phyloP scores from a whole-genome alignment of 768 basidiomycete genomes.

The Hortiboletus flavorubellus region DNA sequence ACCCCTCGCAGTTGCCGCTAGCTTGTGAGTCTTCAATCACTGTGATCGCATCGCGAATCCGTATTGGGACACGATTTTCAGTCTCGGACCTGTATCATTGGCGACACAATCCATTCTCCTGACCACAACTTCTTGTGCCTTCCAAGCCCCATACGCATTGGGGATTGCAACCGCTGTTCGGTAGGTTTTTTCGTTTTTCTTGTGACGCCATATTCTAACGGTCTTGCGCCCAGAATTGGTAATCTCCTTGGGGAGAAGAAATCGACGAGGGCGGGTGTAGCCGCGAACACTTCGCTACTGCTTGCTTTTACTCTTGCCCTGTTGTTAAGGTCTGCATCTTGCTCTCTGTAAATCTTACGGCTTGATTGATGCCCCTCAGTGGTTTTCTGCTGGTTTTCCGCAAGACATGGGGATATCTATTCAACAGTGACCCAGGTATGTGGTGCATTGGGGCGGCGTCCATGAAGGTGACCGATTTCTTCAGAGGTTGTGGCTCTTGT shows the following conservation, averaged over 20 bases:
- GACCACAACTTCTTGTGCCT: not conserved
- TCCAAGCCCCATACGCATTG: no score
- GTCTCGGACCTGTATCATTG: not conserved
- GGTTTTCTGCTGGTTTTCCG: no score
- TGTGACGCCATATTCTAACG: not conserved
- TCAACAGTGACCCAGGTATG: not conserved
- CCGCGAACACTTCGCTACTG: no score
- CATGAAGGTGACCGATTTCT: not conserved
- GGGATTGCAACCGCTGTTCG: not conserved
- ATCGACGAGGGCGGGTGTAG: not conserved
- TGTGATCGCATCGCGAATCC: no score
- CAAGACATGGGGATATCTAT: not conserved
- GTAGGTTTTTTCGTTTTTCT: not conserved
- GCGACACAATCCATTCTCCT: not conserved
- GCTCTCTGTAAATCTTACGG: no score
- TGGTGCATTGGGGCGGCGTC: no score
- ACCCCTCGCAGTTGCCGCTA: conserved; percentile 43
- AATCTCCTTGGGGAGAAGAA: conserved; percentile 6
- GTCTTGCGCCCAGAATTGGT: not conserved
- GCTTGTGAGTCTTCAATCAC: conserved; percentile 37
- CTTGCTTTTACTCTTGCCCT: no score
- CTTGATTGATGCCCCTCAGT: no score
- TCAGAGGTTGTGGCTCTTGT: not conserved
- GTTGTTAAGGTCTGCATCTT: no score
- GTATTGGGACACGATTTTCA: no score